phyloP scores from a whole-genome alignment of 106 monocot species.

The Dendrobium huoshanense region DNA sequence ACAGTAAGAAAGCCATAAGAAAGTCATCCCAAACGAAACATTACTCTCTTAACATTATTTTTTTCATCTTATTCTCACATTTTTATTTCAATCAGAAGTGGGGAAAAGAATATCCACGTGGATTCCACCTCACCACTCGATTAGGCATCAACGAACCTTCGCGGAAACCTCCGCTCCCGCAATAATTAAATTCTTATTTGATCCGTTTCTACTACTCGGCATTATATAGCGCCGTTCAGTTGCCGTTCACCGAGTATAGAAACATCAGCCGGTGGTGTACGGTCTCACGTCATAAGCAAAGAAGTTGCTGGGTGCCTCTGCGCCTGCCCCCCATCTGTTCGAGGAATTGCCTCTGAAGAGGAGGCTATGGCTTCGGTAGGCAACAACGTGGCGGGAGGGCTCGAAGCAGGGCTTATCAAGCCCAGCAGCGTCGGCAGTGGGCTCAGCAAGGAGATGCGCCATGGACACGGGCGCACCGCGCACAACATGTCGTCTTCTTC shows the following conservation, averaged over 20 bases:
- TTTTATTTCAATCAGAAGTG: no score
- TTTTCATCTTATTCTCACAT: no score
- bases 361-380: slow-evolving; percentile 1
- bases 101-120: not conserved
- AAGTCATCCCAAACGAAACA: no score
- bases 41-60: no score
- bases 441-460: slow-evolving; percentile 26
- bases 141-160: not conserved
- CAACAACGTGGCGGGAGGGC: not conserved
- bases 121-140: not conserved
- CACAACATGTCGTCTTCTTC: slow-evolving; percentile 71
- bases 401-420: not conserved
- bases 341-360: slow-evolving; percentile 5
- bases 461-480: slow-evolving; percentile 37
- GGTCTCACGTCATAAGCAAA: not conserved
- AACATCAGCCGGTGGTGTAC: not conserved
- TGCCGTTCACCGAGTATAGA: not conserved
- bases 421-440: slow-evolving; percentile 2
- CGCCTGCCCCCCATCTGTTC: not conserved
- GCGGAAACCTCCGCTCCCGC: not conserved
- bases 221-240: not conserved
- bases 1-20: no score
- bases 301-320: not conserved
- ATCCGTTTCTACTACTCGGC: not conserved
- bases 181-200: not conserved